Evolutionary conservation across 768 basidiomycete species (phyloP).

Genomic region (Megacollybia marginata): DNA sequence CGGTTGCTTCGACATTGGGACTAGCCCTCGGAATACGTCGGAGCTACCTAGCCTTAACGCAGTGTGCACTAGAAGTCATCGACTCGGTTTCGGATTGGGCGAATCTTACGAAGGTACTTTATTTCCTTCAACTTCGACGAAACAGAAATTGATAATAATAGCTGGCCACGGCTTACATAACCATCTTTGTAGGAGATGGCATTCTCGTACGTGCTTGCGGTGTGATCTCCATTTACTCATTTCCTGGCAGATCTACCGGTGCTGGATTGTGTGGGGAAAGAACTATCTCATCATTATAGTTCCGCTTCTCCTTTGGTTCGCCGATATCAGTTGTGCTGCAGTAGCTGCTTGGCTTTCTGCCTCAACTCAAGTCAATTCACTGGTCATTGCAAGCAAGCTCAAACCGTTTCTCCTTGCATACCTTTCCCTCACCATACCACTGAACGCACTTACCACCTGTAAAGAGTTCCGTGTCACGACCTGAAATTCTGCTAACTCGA

Average conservation of each 20-base stretch:
- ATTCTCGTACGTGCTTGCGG: constrained; percentile 36
- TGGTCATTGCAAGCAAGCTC: constrained; percentile 14
- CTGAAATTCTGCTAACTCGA: too few species aligned
- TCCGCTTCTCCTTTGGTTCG: constrained; percentile 24
- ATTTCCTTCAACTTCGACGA: too few species aligned
- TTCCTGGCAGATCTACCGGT: constrained; percentile 26
- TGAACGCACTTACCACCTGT: constrained; percentile 11
- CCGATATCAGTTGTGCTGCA: constrained; percentile 16
- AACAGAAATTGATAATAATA: too few species aligned
- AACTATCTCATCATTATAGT: constrained; percentile 20
- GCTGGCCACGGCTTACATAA: too few species aligned
- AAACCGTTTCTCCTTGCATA: constrained; percentile 30
- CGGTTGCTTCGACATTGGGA: too few species aligned
- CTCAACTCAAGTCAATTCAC: background rate
- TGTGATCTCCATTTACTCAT: too few species aligned
- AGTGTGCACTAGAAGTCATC: too few species aligned
- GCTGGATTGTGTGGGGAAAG: constrained; percentile 28
- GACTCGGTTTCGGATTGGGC: too few species aligned
- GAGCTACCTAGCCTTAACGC: too few species aligned
- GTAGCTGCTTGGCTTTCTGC: background rate
- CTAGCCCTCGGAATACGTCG: too few species aligned
- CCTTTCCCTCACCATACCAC: constrained; percentile 26
- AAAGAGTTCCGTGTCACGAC: too few species aligned
- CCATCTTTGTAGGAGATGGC: constrained; percentile 28
- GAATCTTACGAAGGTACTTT: too few species aligned